phyloP scores from a whole-genome alignment of 1,284 basidiomycete species.

The Ceratorhiza oryzae-sativae region DNA sequence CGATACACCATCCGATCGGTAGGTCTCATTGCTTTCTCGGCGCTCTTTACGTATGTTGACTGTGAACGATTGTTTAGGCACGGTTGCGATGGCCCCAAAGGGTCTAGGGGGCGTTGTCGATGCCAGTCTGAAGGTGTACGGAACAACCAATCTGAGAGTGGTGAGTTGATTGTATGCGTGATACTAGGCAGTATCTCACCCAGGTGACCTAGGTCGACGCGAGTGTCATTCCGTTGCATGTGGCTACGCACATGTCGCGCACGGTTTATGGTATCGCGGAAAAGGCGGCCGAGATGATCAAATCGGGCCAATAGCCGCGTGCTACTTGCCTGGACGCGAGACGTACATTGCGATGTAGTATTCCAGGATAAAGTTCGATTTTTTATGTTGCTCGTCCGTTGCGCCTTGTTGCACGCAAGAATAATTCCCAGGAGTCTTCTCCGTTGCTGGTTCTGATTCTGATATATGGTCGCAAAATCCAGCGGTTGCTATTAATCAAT shows the following conservation, averaged over 20 bases:
- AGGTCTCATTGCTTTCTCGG: neutral
- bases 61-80: slow-evolving; percentile 37
- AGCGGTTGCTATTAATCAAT: no score
- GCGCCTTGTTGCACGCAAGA: no score
- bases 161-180: slow-evolving; percentile 6
- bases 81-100: slow-evolving; percentile 49
- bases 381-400: no score
- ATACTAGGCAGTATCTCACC: neutral
- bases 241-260: slow-evolving; percentile 51
- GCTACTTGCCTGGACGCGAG: no score
- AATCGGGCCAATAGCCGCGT: neutral
- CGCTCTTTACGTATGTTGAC: no score
- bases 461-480: no score
- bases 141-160: slow-evolving; percentile 48
- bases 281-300: slow-evolving; percentile 47
- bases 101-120: slow-evolving; percentile 51
- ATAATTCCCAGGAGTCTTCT: no score
- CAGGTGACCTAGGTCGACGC: slow-evolving; percentile 36
- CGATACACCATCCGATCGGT: slow-evolving; percentile 47
- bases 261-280: slow-evolving; percentile 51
- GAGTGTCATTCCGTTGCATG: slow-evolving; percentile 49
- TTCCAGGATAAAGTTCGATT: no score
- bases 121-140: slow-evolving; percentile 49
- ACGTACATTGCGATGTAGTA: neutral
- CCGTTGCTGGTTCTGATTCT: no score